Conservation (phyloP, 352 stramenopile species). For the Salisapilia sapeloensis region DNA sequence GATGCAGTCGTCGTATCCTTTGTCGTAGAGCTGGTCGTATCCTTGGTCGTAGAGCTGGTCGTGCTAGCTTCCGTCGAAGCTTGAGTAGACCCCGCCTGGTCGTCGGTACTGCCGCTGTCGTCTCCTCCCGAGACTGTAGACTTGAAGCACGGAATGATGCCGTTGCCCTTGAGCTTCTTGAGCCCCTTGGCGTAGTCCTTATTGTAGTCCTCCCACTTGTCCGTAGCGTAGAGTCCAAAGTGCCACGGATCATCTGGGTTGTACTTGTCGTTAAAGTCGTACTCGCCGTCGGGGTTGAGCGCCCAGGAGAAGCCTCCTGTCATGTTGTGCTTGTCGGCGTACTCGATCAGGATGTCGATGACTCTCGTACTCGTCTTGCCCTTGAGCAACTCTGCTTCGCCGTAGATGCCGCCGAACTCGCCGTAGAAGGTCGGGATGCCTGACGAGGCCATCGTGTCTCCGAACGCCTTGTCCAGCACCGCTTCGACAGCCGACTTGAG, state of each 20-base stretch:
- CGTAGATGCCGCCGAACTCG: constrained; percentile 74
- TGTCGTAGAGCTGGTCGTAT: constrained; percentile 5
- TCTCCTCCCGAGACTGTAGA: constrained; percentile 12
- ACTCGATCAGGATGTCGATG: constrained; percentile 58
- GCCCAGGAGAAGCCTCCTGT: constrained; percentile 63
- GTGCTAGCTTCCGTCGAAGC: constrained; percentile 4
- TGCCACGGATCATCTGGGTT: constrained; percentile 32
- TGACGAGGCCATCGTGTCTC: constrained; percentile 20
- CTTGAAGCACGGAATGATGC: constrained; percentile 49
- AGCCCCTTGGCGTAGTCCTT: constrained; percentile 48
- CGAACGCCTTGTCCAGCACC: constrained; percentile 54
- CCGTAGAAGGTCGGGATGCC: constrained; percentile 55
- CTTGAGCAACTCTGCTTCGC: constrained; percentile 20
- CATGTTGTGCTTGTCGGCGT: constrained; percentile 47
- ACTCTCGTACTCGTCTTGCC: constrained; percentile 50
- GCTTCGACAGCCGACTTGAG: constrained; percentile 31
- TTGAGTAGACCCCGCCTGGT: constrained; percentile 7
- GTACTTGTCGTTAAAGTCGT: constrained; percentile 66
- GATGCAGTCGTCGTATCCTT: constrained; percentile 3
- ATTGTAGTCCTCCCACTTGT: constrained; percentile 47
- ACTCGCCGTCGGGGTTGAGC: constrained; percentile 56
- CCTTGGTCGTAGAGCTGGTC: constrained; percentile 9
- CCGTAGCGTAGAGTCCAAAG: constrained; percentile 56
- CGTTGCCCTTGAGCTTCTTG: constrained; percentile 45
- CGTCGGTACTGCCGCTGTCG: constrained; percentile 5